phyloP scores from a whole-genome alignment of 2,329 filamentous ascomycete genomes.

The Cladophialophora immunda region DNA sequence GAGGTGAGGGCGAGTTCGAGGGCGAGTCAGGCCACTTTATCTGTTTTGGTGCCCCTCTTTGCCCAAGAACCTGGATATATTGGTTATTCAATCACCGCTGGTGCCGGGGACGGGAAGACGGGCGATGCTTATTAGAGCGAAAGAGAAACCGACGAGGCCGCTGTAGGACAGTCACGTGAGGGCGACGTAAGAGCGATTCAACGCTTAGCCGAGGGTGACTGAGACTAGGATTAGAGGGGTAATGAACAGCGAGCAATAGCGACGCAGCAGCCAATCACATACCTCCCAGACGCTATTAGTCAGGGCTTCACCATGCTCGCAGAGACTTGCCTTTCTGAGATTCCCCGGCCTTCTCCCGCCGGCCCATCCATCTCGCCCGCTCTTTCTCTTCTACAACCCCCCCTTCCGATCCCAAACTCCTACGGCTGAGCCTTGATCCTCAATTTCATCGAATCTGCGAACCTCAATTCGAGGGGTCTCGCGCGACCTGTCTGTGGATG shows the following conservation, averaged over 20 bases:
- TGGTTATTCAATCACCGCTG: neutral
- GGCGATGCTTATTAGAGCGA: neutral
- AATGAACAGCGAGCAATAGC: neutral
- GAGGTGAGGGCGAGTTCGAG: conserved; percentile 25
- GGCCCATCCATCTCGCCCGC: conserved; percentile 11
- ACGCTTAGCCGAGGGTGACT: neutral
- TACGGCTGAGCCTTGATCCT: conserved; percentile 23
- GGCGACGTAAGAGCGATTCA: neutral
- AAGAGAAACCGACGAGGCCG: neutral
- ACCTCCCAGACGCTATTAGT: neutral
- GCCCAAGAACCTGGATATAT: conserved; percentile 2
- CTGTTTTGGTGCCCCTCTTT: neutral
- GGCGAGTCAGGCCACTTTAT: conserved; percentile 27
- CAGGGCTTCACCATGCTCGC: neutral
- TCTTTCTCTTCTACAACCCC: conserved; percentile 13
- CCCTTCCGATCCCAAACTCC: conserved; percentile 15
- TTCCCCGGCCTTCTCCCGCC: conserved; percentile 10
- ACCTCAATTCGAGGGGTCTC: conserved; percentile 12
- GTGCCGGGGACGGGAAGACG: neutral
- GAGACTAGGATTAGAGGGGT: neutral
- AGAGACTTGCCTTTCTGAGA: conserved; percentile 15
- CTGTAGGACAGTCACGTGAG: neutral
- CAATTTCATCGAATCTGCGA: conserved; percentile 11
- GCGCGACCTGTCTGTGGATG: conserved; percentile 7
- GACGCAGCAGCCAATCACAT: neutral